Evolutionary conservation across 176 grass and related monocot genomes (phyloP).

Genomic region (Dactylis glomerata): DNA sequence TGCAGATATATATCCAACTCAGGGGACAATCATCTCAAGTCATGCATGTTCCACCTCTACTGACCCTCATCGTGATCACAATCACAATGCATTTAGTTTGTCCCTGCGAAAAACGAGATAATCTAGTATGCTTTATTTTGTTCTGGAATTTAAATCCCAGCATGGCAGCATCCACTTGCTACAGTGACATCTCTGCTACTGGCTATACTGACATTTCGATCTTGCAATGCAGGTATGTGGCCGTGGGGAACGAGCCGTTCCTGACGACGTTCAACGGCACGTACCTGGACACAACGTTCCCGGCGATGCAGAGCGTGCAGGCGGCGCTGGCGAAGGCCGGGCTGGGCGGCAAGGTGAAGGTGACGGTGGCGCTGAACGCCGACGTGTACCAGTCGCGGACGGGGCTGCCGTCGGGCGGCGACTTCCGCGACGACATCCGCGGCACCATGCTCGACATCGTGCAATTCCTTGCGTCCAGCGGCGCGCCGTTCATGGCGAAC

Average conservation of each 20-base stretch:
- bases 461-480: conserved; percentile 61
- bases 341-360: conserved; percentile 53
- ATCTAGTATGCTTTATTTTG: background rate
- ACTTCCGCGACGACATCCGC: conserved; percentile 75
- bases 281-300: conserved; percentile 69
- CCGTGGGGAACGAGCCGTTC: conserved; percentile 86
- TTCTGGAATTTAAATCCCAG: background rate
- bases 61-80: background rate
- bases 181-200: background rate
- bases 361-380: conserved; percentile 75
- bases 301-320: conserved; percentile 82
- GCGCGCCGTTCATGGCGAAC: conserved; percentile 64
- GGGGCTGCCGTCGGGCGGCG: conserved; percentile 66
- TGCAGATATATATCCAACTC: conserved; percentile 13
- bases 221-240: conserved; percentile 44
- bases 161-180: background rate
- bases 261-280: conserved; percentile 68
- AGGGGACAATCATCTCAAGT: background rate
- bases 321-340: conserved; percentile 71
- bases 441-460: conserved; percentile 61
- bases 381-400: conserved; percentile 63
- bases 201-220: background rate
- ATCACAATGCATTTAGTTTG: background rate
- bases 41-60: background rate
- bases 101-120: background rate